Evolutionary conservation across 2,329 filamentous ascomycete genomes (phyloP), one percentile per base, ranked within the genome.

Genomic region (Dendrostoma leiphaemia): DNA sequence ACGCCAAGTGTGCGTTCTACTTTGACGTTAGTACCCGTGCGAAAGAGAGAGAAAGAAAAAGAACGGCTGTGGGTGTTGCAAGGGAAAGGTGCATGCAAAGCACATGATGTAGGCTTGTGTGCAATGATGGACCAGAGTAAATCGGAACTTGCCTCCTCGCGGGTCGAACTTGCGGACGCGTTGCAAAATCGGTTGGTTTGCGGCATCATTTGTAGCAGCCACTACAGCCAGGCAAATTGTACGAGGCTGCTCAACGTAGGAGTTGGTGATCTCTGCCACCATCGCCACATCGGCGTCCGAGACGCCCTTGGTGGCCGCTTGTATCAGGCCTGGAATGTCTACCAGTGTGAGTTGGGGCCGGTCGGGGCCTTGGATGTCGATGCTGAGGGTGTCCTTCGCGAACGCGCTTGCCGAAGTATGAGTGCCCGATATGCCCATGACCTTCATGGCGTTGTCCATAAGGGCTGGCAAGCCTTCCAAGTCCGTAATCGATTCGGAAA

Each of bases 241-340:
- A 1, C 53, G 40, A 26, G 29, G 41, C 1, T 51, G 40, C 5
- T 47, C 19, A n/a, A 51, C 51, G 13, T 54, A 54, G 8, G 2
- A 15, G 3, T 40, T 17, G 1, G 53, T 54, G n/a, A 54, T 54
- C 0, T 12, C 28, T 1, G 26, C 6, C 5, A 50, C 40, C 15
- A 10, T 51, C 7, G 40, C 13, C 2, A 54, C 41, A 21, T 54
- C 53, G 1, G n/a, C 32, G 1, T 43, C 7, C 0, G 53, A 47
- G 1, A 43, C 53, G 0, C 53, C 53, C 15, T 7, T 46, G 6
- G 53, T 54, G 1, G 40, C 26, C 2, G 53, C n/a, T 10, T 54
- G 53, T 5, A 54, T 54, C 15, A 54, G 5, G 3, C 53, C 53
- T 2, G 53, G 53, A 2, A 54, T 51, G 6, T 54, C 52, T 1